A percentile compares a stretch with the other conserved stretches of the same genome.
phyloP scores from a whole-genome alignment of 192 early-diverging fungal genomes.

The Linnemannia zychae region DNA sequence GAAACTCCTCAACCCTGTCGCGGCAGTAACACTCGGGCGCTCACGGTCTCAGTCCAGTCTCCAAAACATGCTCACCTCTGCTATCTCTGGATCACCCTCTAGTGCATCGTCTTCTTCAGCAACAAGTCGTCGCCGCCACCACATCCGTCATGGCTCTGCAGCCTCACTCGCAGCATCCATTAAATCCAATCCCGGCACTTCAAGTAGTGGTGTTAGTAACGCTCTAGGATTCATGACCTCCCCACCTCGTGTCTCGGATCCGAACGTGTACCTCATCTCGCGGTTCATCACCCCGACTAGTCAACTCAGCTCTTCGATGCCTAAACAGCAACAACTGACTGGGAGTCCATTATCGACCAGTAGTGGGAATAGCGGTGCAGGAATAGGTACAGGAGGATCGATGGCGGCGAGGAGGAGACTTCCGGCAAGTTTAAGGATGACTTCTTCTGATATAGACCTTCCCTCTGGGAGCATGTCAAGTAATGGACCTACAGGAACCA shows the following conservation, averaged over 20 bases:
- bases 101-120: neutral
- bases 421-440: conserved; percentile 31
- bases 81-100: neutral
- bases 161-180: neutral
- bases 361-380: neutral
- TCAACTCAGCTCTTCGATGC: neutral
- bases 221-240: neutral
- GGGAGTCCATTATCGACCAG: neutral
- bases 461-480: neutral
- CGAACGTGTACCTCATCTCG: conserved; percentile 14
- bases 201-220: neutral
- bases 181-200: neutral
- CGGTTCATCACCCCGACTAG: conserved; percentile 16
- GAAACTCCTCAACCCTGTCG: conserved; percentile 16
- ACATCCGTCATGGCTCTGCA: neutral
- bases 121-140: neutral
- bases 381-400: neutral
- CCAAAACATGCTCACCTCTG: neutral
- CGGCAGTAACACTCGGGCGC: neutral
- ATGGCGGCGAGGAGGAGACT: conserved; percentile 9
- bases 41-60: conserved; percentile 24
- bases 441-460: neutral
- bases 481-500: neutral
- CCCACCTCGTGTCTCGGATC: neutral
- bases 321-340: neutral